phyloP scores from a whole-genome alignment of 768 basidiomycete species.

The Suillus variegatus region DNA sequence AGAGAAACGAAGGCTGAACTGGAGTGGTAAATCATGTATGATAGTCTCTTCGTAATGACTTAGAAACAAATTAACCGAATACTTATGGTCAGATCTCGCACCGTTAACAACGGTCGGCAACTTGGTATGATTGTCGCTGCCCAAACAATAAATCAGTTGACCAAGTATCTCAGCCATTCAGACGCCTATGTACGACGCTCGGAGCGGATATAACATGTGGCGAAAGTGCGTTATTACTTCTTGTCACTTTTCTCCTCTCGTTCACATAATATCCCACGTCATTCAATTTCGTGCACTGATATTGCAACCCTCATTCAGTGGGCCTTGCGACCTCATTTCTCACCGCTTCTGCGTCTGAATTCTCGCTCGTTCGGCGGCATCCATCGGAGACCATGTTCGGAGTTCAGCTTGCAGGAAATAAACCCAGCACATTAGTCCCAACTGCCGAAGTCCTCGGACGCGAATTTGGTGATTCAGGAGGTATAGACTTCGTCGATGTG shows the following conservation, averaged over 20 bases:
- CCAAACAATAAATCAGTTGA: not conserved
- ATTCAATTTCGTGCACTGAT: not conserved
- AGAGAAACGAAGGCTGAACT: slow-evolving; percentile 88
- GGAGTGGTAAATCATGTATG: slow-evolving; percentile 86
- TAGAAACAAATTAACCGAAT: slow-evolving; percentile 28
- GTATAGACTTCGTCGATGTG: slow-evolving; percentile 89
- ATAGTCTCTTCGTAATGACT: slow-evolving; percentile 24
- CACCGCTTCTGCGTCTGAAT: slow-evolving; percentile 87
- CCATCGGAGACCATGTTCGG: slow-evolving; percentile 88
- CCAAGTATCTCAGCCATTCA: slow-evolving; percentile 69
- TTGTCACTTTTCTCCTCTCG: not conserved
- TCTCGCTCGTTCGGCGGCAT: slow-evolving; percentile 89
- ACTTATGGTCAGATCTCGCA: slow-evolving; percentile 49
- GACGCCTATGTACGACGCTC: slow-evolving; percentile 80
- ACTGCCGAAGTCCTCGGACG: slow-evolving; percentile 80
- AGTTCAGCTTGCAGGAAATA: slow-evolving; percentile 90
- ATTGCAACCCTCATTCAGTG: slow-evolving; percentile 53
- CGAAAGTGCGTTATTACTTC: slow-evolving; percentile 59
- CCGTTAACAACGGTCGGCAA: slow-evolving; percentile 97
- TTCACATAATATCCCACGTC: slow-evolving; percentile 7
- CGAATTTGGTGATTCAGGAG: slow-evolving; percentile 51
- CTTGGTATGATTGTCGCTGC: slow-evolving; percentile 52
- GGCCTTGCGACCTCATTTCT: slow-evolving; percentile 92
- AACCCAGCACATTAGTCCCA: slow-evolving; percentile 73
- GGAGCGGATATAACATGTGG: slow-evolving; percentile 96